Evolutionary conservation across 768 basidiomycete genomes (phyloP).

Genomic region (Tricholoma matsutake): DNA sequence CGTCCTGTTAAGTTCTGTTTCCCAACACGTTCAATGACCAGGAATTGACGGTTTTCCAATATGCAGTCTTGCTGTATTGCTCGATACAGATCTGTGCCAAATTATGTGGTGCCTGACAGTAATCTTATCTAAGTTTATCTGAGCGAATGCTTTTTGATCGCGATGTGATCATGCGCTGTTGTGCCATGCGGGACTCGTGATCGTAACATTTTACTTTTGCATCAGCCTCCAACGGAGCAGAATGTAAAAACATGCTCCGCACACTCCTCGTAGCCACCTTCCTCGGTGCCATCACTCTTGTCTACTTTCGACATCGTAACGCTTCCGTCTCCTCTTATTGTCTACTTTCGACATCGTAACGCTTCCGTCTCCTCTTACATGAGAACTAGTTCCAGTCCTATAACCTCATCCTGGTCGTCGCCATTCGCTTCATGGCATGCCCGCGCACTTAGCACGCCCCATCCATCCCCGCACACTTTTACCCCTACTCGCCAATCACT

Average conservation of each 20-base stretch:
- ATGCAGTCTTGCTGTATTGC: no score
- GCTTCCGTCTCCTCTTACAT: background rate
- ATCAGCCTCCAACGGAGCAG: no score
- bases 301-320: background rate
- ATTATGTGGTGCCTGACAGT: no score
- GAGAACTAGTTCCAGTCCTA: background rate
- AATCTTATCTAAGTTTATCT: no score
- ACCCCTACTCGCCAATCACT: slow-evolving; percentile 25
- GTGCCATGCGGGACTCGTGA: no score
- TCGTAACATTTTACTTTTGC: no score
- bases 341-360: background rate
- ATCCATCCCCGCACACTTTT: slow-evolving; percentile 24
- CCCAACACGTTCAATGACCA: no score
- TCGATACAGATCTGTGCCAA: no score
- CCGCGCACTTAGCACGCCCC: slow-evolving; percentile 19
- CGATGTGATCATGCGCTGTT: no score
- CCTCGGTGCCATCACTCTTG: background rate
- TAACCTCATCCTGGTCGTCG: slow-evolving; percentile 17
- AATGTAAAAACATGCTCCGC: background rate
- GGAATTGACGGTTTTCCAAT: no score
- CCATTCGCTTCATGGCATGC: slow-evolving; percentile 27
- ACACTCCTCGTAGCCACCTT: background rate
- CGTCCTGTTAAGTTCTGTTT: no score
- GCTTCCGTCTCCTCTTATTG: background rate
- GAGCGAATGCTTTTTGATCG: no score